These are phyloP conservation scores for Fraxinus quadrangulata DNA, from an alignment of 257 asterid genomes.

Conservation along the genomic window DNA sequence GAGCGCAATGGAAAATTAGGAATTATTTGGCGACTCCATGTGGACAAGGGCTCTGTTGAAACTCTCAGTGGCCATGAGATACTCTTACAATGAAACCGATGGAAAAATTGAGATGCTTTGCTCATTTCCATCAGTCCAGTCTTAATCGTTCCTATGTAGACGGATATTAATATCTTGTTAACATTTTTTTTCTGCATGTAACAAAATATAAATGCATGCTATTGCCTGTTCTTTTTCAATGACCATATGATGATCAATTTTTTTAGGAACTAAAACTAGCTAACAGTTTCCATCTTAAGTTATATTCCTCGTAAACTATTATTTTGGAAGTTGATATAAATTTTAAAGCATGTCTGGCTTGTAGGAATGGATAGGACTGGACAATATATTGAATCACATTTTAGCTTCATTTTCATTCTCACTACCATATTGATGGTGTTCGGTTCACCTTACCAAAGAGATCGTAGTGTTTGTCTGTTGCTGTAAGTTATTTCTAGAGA, in stretches of 20 bases:
- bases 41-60: neutral
- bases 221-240: neutral
- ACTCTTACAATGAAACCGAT: neutral
- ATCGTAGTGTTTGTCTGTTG: neutral
- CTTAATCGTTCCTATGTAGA: neutral
- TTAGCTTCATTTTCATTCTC: too few species aligned
- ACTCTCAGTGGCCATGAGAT: neutral
- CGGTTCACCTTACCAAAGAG: too few species aligned
- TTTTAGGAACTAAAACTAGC: neutral
- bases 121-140: neutral
- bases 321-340: neutral
- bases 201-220: too few species aligned
- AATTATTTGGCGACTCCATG: too few species aligned
- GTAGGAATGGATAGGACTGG: neutral
- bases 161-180: neutral
- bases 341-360: too few species aligned
- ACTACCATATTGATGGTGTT: too few species aligned
- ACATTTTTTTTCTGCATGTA: too few species aligned
- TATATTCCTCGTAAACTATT: neutral
- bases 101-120: neutral
- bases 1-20: too few species aligned
- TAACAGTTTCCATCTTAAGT: too few species aligned
- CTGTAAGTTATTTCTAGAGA: neutral
- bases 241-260: neutral
- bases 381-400: too few species aligned